Base-by-base conservation (phyloP, 352 stramenopile species). In the Phytophthora fragariaefolia region DNA sequence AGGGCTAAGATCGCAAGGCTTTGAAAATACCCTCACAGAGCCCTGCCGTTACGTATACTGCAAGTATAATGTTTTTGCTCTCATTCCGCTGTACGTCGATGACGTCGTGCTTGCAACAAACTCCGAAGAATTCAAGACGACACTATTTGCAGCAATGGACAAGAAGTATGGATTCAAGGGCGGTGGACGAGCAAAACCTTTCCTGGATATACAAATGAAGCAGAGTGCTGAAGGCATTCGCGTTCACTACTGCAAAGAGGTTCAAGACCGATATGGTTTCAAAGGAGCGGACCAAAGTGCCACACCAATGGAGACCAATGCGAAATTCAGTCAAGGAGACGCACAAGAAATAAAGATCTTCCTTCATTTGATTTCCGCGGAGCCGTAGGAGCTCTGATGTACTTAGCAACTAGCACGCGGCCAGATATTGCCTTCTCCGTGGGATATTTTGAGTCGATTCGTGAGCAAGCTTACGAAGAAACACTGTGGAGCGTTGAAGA, bases 71-170 rank as follows among this genome's bases (percentile, higher is more conserved):
- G 26, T 50, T 12, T 54, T 67, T 12, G 32, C 61, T 30, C 18
- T 77, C 3, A 20, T 73, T 6, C 45, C 51, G 17, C 34, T 76
- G 1, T 69, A 76, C 43, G 63, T 76, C 1, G 43, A 76, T 32
- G 62, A 76, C 24, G 51, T 71, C 0, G 46, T 73, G 7, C 38
- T 69, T 2, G 61, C 50, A 4, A 75, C 67, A 6, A 64, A 68
- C 13, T 46, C 23, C 0, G 45, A 47, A 10, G 28, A 34, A 6
- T 34, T 12, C 28, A 34, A 34, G 3, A 34, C 28, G 7, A 6
- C 7, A 0, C 28, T 34, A 3, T 34, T 34, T 10, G 7, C 12
- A 1, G 28, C 7, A 10, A 12, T 34, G 7, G 28, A 34, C 28
- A 34, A 34, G 28, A 34, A 34, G 28, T 34, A 34, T 1, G 28